Base-by-base conservation (phyloP, 2,329 filamentous ascomycete species). In the Coccinonectria pachysandricola region DNA sequence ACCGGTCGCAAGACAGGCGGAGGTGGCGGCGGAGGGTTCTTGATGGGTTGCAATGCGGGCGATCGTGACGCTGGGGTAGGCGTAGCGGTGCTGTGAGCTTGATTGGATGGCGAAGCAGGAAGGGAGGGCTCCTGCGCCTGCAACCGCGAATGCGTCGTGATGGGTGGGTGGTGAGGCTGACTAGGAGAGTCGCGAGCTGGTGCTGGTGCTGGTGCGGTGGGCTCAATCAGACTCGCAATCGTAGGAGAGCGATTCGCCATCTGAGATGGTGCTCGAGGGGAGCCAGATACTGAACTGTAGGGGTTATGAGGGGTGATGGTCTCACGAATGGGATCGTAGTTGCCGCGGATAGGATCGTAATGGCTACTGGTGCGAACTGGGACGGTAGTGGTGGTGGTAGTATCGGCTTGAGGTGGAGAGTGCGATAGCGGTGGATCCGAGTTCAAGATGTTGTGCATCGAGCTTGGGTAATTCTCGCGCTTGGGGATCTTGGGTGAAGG, bases 321-420 rank as follows among this genome's bases (percentile, higher is more conserved):
- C 45, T 72, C 73, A 21, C 72, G 61, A 24, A 76, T 64, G 2
- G 72, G 72, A 40, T 78, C 73, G 40, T 75, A 78, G 37, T 69
- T 75, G n/a, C 79, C 83, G 23, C 87, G 74, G 37, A 94, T 86
- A 1, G 87, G 87, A 52, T 95, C 87, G 57, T 91, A 95, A 46
- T 85, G 82, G 21, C 85, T 79, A 45, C 80, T 81, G 9, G 78
- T 76, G 25, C 79, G 64, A 24, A 64, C 58, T 7, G 64, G 62
- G 11, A 59, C 48, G 21, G 59, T 34, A 35, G 54, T 36, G 59
- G 31, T 65, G 55, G 27, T 63, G 60, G 34, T 61, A 62, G 25
- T 20, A 15, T 36, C 37, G 12, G 42, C 23, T 18, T 39, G 35
- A 4, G 39, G 35, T 12, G 42, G 43, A 1, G 43, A 42, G 12